These are phyloP conservation scores for Pisolithus tinctorius DNA, from an alignment of 768 basidiomycete species.

Conservation along the genomic window DNA sequence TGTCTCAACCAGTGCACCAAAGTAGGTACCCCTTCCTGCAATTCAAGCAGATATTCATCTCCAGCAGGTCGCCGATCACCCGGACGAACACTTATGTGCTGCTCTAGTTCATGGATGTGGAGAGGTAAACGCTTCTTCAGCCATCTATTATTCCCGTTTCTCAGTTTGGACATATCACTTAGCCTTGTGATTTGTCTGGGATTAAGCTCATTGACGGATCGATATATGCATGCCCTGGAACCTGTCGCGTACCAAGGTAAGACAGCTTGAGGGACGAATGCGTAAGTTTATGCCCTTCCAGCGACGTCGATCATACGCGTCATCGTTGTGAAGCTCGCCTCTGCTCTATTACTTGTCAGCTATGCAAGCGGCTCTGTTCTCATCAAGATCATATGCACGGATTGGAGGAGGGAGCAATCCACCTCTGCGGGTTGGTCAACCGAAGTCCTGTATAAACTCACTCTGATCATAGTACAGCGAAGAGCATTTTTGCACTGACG, in stretches of 20 bases:
- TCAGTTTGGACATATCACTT: neutral
- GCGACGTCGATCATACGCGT: conserved; percentile 36
- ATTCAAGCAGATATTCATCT: neutral
- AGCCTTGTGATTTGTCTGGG: conserved; percentile 38
- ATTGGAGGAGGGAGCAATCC: conserved; percentile 30
- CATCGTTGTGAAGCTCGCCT: conserved; percentile 47
- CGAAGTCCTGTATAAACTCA: neutral
- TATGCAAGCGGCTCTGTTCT: conserved; percentile 51
- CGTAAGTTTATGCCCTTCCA: conserved; percentile 15
- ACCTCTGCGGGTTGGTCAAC: conserved; percentile 51
- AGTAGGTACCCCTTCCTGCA: conserved; percentile 22
- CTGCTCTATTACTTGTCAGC: conserved; percentile 47
- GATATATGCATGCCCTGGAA: conserved; percentile 34
- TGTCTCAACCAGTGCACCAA: conserved; percentile 48
- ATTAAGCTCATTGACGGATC: conserved; percentile 24
- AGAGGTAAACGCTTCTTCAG: conserved; percentile 26
- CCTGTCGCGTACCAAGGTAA: conserved; percentile 39
- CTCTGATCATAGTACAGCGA: conserved; percentile 31
- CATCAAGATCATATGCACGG: conserved; percentile 47
- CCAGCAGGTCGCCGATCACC: conserved; percentile 39
- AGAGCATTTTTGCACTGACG: conserved; percentile 39
- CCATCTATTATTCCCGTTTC: neutral
- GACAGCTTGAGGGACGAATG: neutral
- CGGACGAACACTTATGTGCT: conserved; percentile 47
- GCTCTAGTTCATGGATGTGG: conserved; percentile 51